Base-by-base conservation (phyloP, 75 land plant species). In the Cupressus sempervirens region DNA sequence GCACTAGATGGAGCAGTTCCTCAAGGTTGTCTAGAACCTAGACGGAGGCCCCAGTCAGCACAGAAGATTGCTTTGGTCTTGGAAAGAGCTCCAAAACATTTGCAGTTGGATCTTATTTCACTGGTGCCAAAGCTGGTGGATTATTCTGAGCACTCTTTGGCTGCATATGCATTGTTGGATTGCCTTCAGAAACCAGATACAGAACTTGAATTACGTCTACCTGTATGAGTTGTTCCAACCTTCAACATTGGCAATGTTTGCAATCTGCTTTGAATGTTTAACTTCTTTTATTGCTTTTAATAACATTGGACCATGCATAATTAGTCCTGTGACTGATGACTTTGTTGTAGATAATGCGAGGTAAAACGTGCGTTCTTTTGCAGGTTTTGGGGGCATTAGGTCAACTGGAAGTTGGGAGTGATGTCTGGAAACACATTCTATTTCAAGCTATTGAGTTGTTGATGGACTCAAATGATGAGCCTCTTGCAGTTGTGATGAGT, bases 1-100 rank as follows among this genome's bases (percentile, higher is more conserved):
- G 95, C 99, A 23, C 85, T 98, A 26, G 99, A 98, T 86, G 96
- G 93, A 62, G 96, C 98, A 79, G 99, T 98, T 52, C 97, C 97
- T 54, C 99, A 93, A 87, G 97, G 98, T 52, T 93, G 92, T 85
- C 97, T 92, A 52, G 99, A 96, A 75, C 95, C 98, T 26, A 88
- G 94, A 80, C 90, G 93, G 75, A 85, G 95, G 85, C 93, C 98
- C 68, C 95, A 96, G 40, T 93, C 98, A 81, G 95, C 94, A 40
- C 92, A 92, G 85, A 98, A 98, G 88, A 94, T 98, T 84, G 89
- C 97, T 53, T 84, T 98, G 77, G 92, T 98, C 16, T 65, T 98
- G 80, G 95, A 94, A 86, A 93, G 92, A 85, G 99, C 97, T 90
- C 99, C 99, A 38, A 98, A 91, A 86, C 93, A 94, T 87, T 87